Evolutionary conservation across 148 eudicot genomes (phyloP).

Genomic region (Rhododendron griersonianum): DNA sequence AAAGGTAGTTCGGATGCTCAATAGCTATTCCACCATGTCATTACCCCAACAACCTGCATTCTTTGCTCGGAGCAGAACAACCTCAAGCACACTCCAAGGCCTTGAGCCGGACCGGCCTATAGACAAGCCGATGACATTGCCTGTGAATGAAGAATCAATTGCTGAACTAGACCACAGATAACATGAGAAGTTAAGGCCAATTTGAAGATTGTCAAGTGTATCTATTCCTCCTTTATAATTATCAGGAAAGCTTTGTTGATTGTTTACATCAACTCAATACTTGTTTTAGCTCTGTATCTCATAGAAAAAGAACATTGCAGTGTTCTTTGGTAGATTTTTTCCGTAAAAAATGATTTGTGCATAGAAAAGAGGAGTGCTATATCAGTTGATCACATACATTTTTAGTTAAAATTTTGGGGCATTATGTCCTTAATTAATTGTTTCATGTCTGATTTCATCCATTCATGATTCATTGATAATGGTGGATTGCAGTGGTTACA

Average conservation of each 20-base stretch:
- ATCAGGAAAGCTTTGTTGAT: background rate
- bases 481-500: conserved; percentile 17
- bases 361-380: background rate
- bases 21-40: conserved; percentile 21
- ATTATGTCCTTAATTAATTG: background rate
- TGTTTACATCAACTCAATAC: background rate
- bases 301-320: background rate
- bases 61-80: background rate
- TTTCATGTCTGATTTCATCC: background rate
- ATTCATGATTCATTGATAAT: background rate
- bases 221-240: background rate
- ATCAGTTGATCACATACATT: background rate
- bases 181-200: background rate
- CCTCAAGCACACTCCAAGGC: background rate
- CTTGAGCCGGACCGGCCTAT: background rate
- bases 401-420: background rate
- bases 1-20: conserved; percentile 31
- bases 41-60: conserved; percentile 31
- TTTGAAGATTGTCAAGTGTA: background rate
- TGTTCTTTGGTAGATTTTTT: background rate
- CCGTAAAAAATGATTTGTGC: background rate
- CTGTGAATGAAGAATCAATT: background rate
- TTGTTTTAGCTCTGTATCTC: background rate
- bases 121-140: background rate
- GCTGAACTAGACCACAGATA: background rate